Evolutionary conservation across 2,329 filamentous ascomycete genomes (phyloP).

Genomic region (Atkinsonella hypoxylon): DNA sequence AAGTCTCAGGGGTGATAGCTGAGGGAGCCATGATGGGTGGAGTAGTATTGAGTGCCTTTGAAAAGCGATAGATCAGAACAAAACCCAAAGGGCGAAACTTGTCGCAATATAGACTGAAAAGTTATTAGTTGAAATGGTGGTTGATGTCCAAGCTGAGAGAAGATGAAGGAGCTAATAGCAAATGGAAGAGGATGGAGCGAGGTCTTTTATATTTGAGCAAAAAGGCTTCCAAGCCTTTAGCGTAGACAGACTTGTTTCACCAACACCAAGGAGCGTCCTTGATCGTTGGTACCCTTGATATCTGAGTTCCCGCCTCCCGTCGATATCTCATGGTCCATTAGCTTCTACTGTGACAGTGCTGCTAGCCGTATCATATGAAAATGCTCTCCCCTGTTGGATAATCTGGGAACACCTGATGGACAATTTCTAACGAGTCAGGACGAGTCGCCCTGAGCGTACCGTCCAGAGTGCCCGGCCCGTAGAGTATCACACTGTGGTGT

Average conservation of each 20-base stretch:
- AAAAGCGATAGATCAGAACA: neutral
- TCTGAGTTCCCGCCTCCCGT: neutral
- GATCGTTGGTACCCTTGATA: neutral
- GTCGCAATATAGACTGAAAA: neutral
- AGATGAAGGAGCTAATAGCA: neutral
- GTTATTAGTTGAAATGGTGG: too few relatives aligned
- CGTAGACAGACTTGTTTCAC: neutral
- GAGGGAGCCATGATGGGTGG: constrained; percentile 22
- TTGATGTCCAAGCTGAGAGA: neutral
- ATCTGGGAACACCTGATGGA: neutral
- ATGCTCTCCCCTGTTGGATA: neutral
- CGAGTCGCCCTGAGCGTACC: neutral
- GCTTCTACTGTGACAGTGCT: neutral
- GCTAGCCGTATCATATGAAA: too few relatives aligned
- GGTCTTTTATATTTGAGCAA: constrained; percentile 3
- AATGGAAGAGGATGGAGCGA: neutral
- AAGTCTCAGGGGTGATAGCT: constrained; percentile 22
- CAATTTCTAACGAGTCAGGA: constrained; percentile 1
- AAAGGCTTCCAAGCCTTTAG: neutral
- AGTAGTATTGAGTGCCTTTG: neutral
- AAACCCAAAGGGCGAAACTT: neutral
- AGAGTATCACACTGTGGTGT: constrained; percentile 4
- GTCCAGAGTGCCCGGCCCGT: constrained; percentile 4
- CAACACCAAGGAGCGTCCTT: neutral
- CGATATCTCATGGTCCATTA: neutral